These are phyloP conservation scores for Buddleja alternifolia DNA, from an alignment of 257 asterid genomes.

Conservation along the genomic window DNA sequence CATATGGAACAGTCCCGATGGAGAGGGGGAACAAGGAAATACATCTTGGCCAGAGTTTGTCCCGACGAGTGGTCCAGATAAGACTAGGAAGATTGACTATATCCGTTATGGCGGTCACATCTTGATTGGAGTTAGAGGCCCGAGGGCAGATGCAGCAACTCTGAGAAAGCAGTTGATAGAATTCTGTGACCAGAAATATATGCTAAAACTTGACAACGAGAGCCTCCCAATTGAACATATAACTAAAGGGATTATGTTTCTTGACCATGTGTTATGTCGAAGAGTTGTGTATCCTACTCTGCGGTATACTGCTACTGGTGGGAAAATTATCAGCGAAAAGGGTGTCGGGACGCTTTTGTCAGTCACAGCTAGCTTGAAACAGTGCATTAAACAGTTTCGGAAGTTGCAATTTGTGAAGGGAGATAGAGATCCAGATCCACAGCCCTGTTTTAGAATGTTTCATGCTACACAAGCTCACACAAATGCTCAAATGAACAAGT, in stretches of 20 bases:
- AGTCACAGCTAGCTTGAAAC: slow-evolving; percentile 95
- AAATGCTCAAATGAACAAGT: slow-evolving; percentile 96
- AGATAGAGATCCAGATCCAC: slow-evolving; percentile 97
- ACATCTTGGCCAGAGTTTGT: slow-evolving; percentile 99
- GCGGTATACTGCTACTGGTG: slow-evolving; percentile 94
- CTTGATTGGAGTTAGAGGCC: slow-evolving; percentile 92
- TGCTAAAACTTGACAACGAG: slow-evolving; percentile 92
- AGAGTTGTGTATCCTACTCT: slow-evolving; percentile 96
- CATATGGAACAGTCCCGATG: slow-evolving; percentile 86
- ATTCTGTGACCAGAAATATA: slow-evolving; percentile 83
- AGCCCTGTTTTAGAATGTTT: slow-evolving; percentile 97
- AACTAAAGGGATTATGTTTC: slow-evolving; percentile 96
- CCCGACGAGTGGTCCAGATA: slow-evolving; percentile 96
- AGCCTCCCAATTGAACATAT: slow-evolving; percentile 93
- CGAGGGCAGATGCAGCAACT: slow-evolving; percentile 95
- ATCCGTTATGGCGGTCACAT: slow-evolving; percentile 93
- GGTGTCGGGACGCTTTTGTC: slow-evolving; percentile 93
- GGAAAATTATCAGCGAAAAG: slow-evolving; percentile 93
- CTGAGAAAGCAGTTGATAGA: slow-evolving; percentile 84
- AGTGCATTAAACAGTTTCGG: slow-evolving; percentile 86
- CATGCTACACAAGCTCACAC: slow-evolving; percentile 99
- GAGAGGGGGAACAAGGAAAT: slow-evolving; percentile 86
- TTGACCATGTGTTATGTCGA: slow-evolving; percentile 92
- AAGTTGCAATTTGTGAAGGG: slow-evolving; percentile 85
- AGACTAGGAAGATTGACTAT: slow-evolving; percentile 89